Base-by-base conservation (phyloP, 2,329 filamentous ascomycete genomes). In the Fusarium sp. region DNA sequence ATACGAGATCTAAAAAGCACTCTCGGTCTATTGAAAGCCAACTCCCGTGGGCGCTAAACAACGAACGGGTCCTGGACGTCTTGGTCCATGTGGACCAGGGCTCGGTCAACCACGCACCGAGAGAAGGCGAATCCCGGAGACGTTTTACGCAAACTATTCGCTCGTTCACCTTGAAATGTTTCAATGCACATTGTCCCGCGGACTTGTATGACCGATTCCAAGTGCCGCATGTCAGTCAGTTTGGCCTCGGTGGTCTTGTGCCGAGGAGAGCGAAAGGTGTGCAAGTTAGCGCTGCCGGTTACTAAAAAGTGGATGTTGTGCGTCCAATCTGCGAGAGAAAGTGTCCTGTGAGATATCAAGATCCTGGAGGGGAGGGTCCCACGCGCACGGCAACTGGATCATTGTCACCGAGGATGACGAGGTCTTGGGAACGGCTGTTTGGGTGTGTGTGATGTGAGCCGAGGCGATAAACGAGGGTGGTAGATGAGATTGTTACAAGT, bases 191-290 rank as follows among this genome's bases (percentile, higher is more conserved):
- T 65, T 66, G 32, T 52, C 68, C 64, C 50, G 20, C 72, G 72
- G 72, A 74, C 65, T 72, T 74, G 52, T 35, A 74, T 70, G 40
- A 63, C 71, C 71, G 71, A 20, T 15, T 17, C 38, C n/a, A 22
- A 47, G 15, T 52, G 22, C 43, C 33, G 60, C 45, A 47, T 52
- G 25, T 59, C 57, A 59, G 37, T 33, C 63, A 43, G 22, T 43
- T 43, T 25, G 47, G 47, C 59, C 60, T 73, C 76, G 76, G 76
- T 76, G 67, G 73, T 77, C 65, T 78, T 77, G 66, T 77, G 73
- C 76, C 76, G 76, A 50, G 20, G 20, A 43, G 45, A 33, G 25
- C 27, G 57, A 45, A 27, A 43, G 47, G 74, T 30, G 27, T 35
- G 68, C 58, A 63, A 74, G 75, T 58, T 75, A 50, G 45, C 25